These are phyloP conservation scores for Laburnicola sp. DNA, from an alignment of 2,329 filamentous ascomycete genomes.

Conservation along the genomic window DNA sequence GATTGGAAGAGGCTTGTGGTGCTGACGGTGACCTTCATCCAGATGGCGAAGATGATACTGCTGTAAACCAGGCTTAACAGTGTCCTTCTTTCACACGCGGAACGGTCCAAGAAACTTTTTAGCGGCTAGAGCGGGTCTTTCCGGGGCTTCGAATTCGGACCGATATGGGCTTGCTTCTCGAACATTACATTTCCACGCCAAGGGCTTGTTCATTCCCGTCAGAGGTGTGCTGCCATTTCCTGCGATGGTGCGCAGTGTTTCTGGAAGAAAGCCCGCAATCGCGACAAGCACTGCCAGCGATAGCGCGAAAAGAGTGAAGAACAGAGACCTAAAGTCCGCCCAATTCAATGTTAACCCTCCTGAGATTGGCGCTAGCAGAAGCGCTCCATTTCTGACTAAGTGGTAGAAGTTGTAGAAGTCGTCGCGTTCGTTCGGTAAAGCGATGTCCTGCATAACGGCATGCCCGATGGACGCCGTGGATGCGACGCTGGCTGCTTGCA, in stretches of 20 bases:
- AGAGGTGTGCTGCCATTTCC: conserved; percentile 40
- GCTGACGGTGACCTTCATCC: conserved; percentile 54
- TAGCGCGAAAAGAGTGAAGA: conserved; percentile 58
- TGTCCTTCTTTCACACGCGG: conserved; percentile 55
- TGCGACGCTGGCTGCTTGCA: conserved; percentile 55
- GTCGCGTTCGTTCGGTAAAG: conserved; percentile 44
- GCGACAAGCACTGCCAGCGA: conserved; percentile 43
- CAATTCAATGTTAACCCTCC: too few relatives aligned
- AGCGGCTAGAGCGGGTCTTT: conserved; percentile 49
- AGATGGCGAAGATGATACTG: conserved; percentile 52
- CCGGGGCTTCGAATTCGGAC: too few relatives aligned
- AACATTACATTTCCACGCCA: conserved; percentile 44
- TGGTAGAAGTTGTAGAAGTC: conserved; percentile 49
- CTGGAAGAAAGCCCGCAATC: conserved; percentile 46
- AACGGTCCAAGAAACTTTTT: too few relatives aligned
- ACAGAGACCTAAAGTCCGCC: conserved; percentile 52
- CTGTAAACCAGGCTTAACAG: conserved; percentile 51
- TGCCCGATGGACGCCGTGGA: conserved; percentile 51
- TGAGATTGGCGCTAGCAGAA: too few relatives aligned
- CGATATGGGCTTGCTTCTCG: too few relatives aligned
- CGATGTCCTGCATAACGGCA: conserved; percentile 50
- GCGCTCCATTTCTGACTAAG: too few relatives aligned
- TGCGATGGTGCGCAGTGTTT: conserved; percentile 39
- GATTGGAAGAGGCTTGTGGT: conserved; percentile 48
- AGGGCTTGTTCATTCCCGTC: conserved; percentile 47